A percentile compares a stretch with the other conserved stretches of the same genome.
These are phyloP conservation scores for Heterococcus sp. DNA, from an alignment of 108 stramenopile species.

Conservation along the genomic window DNA sequence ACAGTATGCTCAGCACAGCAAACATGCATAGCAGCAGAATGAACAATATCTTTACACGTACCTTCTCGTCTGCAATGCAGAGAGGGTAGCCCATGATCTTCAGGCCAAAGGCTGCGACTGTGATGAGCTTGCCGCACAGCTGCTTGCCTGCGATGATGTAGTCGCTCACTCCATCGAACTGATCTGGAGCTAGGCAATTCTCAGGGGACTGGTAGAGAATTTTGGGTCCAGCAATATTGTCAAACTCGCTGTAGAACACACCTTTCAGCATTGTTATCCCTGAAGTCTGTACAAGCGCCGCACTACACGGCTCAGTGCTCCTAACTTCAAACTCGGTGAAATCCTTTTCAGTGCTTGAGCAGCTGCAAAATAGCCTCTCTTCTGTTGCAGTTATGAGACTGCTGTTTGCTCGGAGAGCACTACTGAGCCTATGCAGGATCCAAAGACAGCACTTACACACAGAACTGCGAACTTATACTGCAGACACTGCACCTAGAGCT, in stretches of 20 bases:
- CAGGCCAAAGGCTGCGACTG: constrained; percentile 1
- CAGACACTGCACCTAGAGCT: no score
- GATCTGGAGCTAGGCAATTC: neutral
- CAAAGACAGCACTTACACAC: no score
- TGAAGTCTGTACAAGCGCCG: no score
- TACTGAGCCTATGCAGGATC: no score
- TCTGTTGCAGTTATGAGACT: no score
- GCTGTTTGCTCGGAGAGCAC: neutral
- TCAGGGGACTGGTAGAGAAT: constrained; percentile 23
- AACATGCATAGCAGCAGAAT: neutral
- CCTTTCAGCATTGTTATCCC: constrained; percentile 1
- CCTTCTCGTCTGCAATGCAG: constrained; percentile 10
- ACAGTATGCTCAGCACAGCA: neutral
- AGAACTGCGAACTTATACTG: no score
- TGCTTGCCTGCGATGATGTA: constrained; percentile 7
- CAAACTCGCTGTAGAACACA: constrained; percentile 39
- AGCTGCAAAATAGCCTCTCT: no score
- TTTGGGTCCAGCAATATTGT: constrained; percentile 14
- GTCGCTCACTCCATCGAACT: constrained; percentile 4
- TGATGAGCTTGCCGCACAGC: neutral
- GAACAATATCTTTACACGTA: neutral
- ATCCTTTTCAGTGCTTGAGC: neutral
- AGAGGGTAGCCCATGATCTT: constrained; percentile 6
- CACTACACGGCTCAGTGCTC: no score
- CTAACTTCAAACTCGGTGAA: neutral